A percentile compares a stretch with the other conserved stretches of the same genome.
Evolutionary conservation across 225 moss, liverwort and hornwort species (phyloP).

Genomic region (Takakia lepidozioides): DNA sequence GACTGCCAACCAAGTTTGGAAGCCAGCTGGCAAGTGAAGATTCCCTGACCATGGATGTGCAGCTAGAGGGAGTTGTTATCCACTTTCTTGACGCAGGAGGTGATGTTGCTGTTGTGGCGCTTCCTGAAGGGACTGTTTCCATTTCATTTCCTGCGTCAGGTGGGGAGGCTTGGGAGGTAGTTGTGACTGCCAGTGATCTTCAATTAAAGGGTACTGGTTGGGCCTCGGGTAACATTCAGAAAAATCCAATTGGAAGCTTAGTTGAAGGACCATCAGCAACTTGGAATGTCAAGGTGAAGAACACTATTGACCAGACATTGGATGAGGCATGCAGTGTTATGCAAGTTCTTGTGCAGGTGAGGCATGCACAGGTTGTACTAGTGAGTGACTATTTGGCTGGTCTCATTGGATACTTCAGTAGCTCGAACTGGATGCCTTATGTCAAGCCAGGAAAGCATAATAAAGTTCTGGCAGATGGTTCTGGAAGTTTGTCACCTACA

Average conservation of each 20-base stretch:
- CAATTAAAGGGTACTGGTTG: slow-evolving; percentile 75
- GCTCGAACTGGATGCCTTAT: slow-evolving; percentile 59
- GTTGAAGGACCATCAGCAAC: slow-evolving; percentile 51
- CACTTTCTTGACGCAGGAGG: slow-evolving; percentile 51
- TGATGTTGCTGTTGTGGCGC: slow-evolving; percentile 30
- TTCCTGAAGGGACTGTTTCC: slow-evolving; percentile 45
- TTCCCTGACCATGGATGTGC: slow-evolving; percentile 39
- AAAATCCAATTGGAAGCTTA: slow-evolving; percentile 55
- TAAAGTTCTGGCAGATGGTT: too few relatives aligned
- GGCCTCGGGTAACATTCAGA: slow-evolving; percentile 68
- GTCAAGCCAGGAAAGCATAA: neutral
- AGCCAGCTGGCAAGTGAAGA: slow-evolving; percentile 37
- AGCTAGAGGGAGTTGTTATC: slow-evolving; percentile 34
- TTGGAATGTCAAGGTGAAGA: slow-evolving; percentile 48
- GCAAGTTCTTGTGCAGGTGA: slow-evolving; percentile 32
- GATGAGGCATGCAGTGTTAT: too few relatives aligned
- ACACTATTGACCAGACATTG: slow-evolving; percentile 30
- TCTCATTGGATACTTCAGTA: slow-evolving; percentile 61
- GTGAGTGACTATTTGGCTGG: slow-evolving; percentile 76
- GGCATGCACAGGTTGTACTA: slow-evolving; percentile 58
- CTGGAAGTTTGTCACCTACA: too few relatives aligned
- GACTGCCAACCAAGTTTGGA: slow-evolving; percentile 28
- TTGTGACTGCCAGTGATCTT: slow-evolving; percentile 53
- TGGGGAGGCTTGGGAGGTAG: slow-evolving; percentile 44
- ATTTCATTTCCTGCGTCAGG: slow-evolving; percentile 24